Conservation (phyloP, 2,329 filamentous ascomycete genomes). For the Diaporthe longicolla region DNA sequence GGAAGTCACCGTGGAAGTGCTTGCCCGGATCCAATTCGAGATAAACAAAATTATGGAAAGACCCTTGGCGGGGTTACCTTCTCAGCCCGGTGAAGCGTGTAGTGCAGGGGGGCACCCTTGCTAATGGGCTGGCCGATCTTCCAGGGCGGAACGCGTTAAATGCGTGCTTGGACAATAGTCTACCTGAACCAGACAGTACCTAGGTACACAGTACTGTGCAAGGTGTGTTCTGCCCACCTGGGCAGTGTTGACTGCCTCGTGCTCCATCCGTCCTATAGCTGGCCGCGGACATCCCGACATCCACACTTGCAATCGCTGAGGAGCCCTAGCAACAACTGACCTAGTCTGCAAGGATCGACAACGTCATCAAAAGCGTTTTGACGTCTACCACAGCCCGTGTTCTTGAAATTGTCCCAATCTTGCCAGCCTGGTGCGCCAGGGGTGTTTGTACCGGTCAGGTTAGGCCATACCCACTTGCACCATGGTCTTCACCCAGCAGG, state of each 20-base stretch:
- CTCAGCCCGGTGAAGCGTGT: background rate
- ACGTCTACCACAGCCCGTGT: background rate
- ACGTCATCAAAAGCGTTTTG: background rate
- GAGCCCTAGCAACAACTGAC: background rate
- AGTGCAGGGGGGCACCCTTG: background rate
- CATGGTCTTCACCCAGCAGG: conserved; percentile 70
- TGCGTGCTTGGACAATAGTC: conserved; percentile 22
- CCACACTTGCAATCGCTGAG: background rate
- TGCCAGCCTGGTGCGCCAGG: background rate
- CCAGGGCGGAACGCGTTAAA: conserved; percentile 25
- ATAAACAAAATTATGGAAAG: conserved; percentile 34
- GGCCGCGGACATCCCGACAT: conserved; percentile 2
- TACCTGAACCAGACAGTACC: background rate
- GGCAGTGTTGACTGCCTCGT: background rate
- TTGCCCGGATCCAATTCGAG: conserved; percentile 3
- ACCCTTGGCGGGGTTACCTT: conserved; percentile 24
- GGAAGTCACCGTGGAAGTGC: background rate
- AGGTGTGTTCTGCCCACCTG: background rate
- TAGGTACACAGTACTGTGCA: background rate
- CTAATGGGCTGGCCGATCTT: background rate
- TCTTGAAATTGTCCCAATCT: conserved; percentile 18
- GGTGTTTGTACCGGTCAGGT: background rate
- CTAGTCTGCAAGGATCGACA: conserved; percentile 9
- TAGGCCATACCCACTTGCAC: conserved; percentile 38
- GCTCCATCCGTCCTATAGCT: background rate